phyloP scores from a whole-genome alignment of 2,329 filamentous ascomycete species.

The Xylariales sp. region DNA sequence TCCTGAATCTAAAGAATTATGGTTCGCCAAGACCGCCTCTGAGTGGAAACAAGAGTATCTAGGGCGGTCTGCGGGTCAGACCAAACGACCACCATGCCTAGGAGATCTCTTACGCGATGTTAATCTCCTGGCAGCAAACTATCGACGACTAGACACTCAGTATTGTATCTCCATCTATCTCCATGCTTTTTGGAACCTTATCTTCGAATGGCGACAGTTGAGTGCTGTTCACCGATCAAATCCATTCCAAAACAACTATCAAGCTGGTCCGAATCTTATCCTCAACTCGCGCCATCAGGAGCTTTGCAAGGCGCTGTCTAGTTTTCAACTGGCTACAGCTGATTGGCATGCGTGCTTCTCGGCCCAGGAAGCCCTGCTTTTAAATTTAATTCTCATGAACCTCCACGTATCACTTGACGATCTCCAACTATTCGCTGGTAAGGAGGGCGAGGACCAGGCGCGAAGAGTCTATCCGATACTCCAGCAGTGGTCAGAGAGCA shows the following conservation, averaged over 20 bases:
- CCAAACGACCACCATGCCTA: slow-evolving; percentile 61
- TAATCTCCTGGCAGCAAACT: slow-evolving; percentile 61
- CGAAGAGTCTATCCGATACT: slow-evolving; percentile 68
- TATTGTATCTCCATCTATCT: slow-evolving; percentile 70
- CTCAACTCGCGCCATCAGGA: slow-evolving; percentile 70
- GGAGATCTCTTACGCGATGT: slow-evolving; percentile 69
- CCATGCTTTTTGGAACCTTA: slow-evolving; percentile 72
- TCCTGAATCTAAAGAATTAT: slow-evolving; percentile 70
- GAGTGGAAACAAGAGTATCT: slow-evolving; percentile 74
- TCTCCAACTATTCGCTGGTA: slow-evolving; percentile 74
- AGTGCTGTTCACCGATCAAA: slow-evolving; percentile 61
- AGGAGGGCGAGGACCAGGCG: slow-evolving; percentile 74
- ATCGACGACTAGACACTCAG: slow-evolving; percentile 65
- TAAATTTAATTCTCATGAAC: slow-evolving; percentile 70
- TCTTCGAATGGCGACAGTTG: slow-evolving; percentile 74
- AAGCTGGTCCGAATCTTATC: slow-evolving; percentile 58
- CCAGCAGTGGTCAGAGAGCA: slow-evolving; percentile 67
- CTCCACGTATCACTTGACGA: slow-evolving; percentile 73
- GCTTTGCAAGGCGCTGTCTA: slow-evolving; percentile 67
- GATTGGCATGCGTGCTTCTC: slow-evolving; percentile 58
- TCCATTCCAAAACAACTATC: slow-evolving; percentile 57
- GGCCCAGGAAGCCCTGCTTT: slow-evolving; percentile 59
- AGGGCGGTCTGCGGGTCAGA: slow-evolving; percentile 52
- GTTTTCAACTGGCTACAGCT: slow-evolving; percentile 57
- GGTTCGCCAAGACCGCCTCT: slow-evolving; percentile 71